Percentiles rank a stretch among this genome's conserved stretches.
Conservation (phyloP, 1,284 basidiomycete genomes). For the Apiotrichum sp. region DNA sequence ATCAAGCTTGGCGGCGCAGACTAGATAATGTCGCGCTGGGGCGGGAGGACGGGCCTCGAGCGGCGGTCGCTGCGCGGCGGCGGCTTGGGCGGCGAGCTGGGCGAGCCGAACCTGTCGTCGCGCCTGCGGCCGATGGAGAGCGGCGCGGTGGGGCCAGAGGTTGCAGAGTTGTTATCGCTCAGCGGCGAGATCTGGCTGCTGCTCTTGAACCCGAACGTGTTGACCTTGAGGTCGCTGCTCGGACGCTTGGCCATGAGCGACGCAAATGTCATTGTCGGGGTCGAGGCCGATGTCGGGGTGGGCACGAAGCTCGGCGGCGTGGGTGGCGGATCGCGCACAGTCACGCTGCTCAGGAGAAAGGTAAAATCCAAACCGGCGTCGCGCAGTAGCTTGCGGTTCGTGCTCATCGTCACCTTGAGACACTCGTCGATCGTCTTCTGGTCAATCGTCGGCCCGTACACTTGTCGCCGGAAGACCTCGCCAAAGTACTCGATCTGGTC, state of each 20-base stretch:
- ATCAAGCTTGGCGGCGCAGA: no score
- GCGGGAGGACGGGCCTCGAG: conserved; percentile 2
- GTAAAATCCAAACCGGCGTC: conserved; percentile 90
- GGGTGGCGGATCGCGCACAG: conserved; percentile 43
- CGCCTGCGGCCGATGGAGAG: conserved; percentile 14
- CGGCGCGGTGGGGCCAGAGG: conserved; percentile 14
- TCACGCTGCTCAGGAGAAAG: conserved; percentile 68
- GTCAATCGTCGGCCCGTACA: conserved; percentile 74
- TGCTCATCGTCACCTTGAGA: conserved; percentile 63
- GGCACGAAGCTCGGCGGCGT: not conserved
- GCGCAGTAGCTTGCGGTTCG: conserved; percentile 79
- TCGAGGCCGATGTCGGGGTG: not conserved
- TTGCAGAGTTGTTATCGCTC: not conserved
- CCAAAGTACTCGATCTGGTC: conserved; percentile 77
- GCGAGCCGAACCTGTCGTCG: not conserved
- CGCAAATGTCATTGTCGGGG: not conserved
- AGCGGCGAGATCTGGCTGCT: not conserved
- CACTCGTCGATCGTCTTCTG: conserved; percentile 65
- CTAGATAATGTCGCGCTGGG: not conserved
- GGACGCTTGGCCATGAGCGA: not conserved
- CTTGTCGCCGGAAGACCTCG: conserved; percentile 81
- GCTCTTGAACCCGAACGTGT: not conserved
- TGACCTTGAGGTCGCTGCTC: not conserved
- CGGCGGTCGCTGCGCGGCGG: conserved; percentile 14
- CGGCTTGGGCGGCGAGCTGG: conserved; percentile 3